These are phyloP conservation scores for Carallia brachiata DNA, from an alignment of 345 rosid genomes.

Conservation along the genomic window DNA sequence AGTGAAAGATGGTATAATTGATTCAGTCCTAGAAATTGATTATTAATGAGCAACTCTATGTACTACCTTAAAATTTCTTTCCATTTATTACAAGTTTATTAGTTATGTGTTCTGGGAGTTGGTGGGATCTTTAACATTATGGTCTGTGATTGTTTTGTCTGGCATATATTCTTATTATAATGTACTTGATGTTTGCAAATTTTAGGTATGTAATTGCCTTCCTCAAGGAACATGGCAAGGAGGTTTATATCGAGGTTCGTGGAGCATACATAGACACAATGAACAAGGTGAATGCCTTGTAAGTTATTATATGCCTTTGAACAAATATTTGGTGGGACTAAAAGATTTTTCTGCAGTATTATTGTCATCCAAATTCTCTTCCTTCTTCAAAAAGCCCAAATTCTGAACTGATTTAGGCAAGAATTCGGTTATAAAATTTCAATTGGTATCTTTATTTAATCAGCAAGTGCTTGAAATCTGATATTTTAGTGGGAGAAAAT, in stretches of 20 bases:
- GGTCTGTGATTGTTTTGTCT: constrained; percentile 9
- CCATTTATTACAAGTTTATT: background rate
- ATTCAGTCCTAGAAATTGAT: no score
- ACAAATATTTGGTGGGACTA: background rate
- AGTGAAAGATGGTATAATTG: background rate
- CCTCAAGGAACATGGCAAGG: constrained; percentile 92
- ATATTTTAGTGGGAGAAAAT: no score
- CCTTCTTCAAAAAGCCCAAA: no score
- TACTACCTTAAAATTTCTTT: background rate
- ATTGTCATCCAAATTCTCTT: no score
- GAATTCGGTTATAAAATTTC: no score
- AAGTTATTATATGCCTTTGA: constrained; percentile 1
- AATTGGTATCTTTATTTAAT: no score
- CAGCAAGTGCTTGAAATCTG: no score
- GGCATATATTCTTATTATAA: constrained; percentile 9
- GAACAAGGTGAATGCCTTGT: constrained; percentile 73
- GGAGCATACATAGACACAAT: constrained; percentile 91
- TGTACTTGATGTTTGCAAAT: constrained; percentile 12
- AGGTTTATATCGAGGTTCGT: constrained; percentile 82
- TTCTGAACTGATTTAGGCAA: no score
- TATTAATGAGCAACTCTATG: no score
- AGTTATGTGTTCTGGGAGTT: background rate
- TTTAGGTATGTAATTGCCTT: constrained; percentile 79
- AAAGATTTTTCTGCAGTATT: background rate
- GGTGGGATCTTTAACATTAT: background rate